Evolutionary conservation across 805 yeast species (phyloP).

Genomic region (Monosporozyma servazzii): DNA sequence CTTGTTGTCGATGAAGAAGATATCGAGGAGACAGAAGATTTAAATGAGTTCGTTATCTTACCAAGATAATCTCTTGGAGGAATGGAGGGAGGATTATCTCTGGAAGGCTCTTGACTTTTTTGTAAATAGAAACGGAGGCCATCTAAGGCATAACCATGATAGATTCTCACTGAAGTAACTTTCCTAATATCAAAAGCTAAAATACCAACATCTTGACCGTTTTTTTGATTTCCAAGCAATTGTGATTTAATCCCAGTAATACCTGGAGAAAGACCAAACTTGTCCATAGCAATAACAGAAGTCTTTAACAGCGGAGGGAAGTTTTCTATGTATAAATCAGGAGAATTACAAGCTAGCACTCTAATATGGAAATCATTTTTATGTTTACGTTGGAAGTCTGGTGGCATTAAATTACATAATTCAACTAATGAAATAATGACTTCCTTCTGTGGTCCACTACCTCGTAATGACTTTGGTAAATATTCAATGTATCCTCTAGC

Average conservation of each 20-base stretch:
- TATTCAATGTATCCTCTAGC: slow-evolving; percentile 51
- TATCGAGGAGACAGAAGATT: slow-evolving; percentile 10
- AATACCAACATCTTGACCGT: slow-evolving; percentile 25
- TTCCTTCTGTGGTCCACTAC: slow-evolving; percentile 50
- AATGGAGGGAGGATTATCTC: slow-evolving; percentile 31
- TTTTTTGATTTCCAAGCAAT: slow-evolving; percentile 17
- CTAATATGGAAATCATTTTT: slow-evolving; percentile 35
- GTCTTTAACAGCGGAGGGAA: slow-evolving; percentile 28
- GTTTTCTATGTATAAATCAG: slow-evolving; percentile 44
- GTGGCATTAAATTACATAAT: slow-evolving; percentile 30
- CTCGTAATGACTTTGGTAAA: slow-evolving; percentile 46
- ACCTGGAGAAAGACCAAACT: slow-evolving; percentile 19
- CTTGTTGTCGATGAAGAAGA: slow-evolving; percentile 5
- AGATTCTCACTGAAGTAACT: slow-evolving; percentile 50
- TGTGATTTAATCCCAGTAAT: slow-evolving; percentile 24
- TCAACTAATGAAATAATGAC: slow-evolving; percentile 42
- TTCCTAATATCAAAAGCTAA: slow-evolving; percentile 21
- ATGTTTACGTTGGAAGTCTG: slow-evolving; percentile 23
- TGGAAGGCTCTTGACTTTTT: slow-evolving; percentile 2
- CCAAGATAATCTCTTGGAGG: slow-evolving; percentile 40
- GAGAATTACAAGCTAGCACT: slow-evolving; percentile 51
- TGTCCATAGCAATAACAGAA: slow-evolving; percentile 18
- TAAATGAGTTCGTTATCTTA: slow-evolving; percentile 22
- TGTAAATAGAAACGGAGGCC: slow-evolving; percentile 54
- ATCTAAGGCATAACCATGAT: slow-evolving; percentile 71